Evolutionary conservation across 495 filamentous ascomycete species (phyloP).

Genomic region (Xylaria sp.): DNA sequence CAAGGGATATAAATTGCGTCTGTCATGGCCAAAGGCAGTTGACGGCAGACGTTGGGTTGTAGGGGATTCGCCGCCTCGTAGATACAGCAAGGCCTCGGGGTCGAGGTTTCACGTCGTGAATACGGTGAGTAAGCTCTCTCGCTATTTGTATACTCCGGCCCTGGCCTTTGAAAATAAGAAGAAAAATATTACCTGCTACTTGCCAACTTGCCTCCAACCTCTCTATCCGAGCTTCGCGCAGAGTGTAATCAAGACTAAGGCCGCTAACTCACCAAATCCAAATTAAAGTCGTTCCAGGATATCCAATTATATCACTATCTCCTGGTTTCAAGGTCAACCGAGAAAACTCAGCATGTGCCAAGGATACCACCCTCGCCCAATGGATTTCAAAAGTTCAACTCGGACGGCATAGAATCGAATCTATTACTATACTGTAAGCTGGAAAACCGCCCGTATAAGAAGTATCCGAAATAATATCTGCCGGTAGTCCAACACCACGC

Average conservation of each 20-base stretch:
- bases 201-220: neutral
- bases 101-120: neutral
- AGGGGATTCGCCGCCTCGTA: neutral
- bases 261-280: neutral
- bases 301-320: slow-evolving; percentile 2
- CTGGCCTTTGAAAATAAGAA: neutral
- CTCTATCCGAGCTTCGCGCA: neutral
- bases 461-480: neutral
- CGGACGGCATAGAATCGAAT: neutral
- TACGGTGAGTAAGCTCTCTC: neutral
- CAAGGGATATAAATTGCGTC: neutral
- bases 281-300: neutral
- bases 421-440: slow-evolving; percentile 16
- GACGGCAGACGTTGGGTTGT: neutral
- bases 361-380: neutral
- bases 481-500: slow-evolving; percentile 1
- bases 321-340: neutral
- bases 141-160: neutral
- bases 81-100: neutral
- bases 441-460: neutral
- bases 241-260: neutral
- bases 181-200: neutral
- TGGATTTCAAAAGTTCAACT: neutral
- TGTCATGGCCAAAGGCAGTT: neutral
- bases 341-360: neutral